A percentile compares a stretch with the other conserved stretches of the same genome.
These are phyloP conservation scores for Protomyces inundatus DNA, from an alignment of 1,139 yeast species.

Conservation along the genomic window DNA sequence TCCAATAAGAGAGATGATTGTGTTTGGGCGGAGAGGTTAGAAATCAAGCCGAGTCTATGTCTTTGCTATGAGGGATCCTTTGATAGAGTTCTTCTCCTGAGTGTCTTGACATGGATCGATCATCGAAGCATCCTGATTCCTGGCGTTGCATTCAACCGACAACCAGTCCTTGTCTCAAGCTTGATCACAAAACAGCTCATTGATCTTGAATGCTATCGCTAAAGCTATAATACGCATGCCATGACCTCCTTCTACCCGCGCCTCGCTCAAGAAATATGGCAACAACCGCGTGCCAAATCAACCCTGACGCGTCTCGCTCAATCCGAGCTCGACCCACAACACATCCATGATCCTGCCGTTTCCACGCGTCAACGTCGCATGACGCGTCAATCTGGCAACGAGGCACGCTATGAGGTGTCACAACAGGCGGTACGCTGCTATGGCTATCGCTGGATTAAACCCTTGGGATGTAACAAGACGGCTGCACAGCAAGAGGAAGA, in stretches of 20 bases:
- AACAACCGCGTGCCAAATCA: background rate
- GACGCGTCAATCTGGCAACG: background rate
- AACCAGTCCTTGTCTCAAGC: too few relatives aligned
- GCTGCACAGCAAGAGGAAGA: background rate
- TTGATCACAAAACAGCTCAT: too few relatives aligned
- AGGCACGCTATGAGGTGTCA: background rate
- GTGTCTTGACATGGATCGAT: too few relatives aligned
- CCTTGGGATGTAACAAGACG: background rate
- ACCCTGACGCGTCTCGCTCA: background rate
- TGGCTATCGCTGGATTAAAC: background rate
- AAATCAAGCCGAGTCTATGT: too few relatives aligned
- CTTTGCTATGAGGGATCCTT: too few relatives aligned
- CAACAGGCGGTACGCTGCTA: background rate
- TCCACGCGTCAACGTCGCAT: background rate
- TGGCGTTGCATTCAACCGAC: too few relatives aligned
- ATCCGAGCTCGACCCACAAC: background rate
- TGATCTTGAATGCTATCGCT: too few relatives aligned
- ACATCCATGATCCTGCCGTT: too few relatives aligned
- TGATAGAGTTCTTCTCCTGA: too few relatives aligned
- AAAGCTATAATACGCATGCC: background rate
- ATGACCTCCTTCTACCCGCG: background rate
- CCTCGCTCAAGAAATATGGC: background rate
- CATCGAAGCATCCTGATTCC: too few relatives aligned
- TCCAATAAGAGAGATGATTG: background rate
- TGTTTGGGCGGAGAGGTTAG: background rate